These are phyloP conservation scores for Beauveria asiatica DNA, from an alignment of 2,329 filamentous ascomycete genomes.

Conservation along the genomic window DNA sequence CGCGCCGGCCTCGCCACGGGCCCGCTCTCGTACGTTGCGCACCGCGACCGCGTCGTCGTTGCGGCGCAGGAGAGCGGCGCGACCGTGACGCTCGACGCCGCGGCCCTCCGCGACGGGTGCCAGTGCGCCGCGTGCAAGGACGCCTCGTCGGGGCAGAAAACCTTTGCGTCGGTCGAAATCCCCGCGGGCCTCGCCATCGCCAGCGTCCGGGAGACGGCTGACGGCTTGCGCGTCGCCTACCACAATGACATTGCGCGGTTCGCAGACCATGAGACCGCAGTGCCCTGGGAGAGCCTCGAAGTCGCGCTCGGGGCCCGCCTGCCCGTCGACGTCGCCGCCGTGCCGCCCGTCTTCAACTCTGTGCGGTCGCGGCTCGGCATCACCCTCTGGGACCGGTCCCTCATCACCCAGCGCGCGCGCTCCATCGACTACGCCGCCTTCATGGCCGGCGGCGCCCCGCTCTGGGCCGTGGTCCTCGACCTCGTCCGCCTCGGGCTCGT, in stretches of 20 bases:
- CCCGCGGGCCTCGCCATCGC: conserved; percentile 25
- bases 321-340: conserved; percentile 16
- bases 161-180: conserved; percentile 36
- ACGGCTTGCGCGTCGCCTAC: conserved; percentile 53
- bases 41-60: background rate
- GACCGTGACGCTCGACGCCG: conserved; percentile 16
- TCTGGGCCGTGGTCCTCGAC: conserved; percentile 53
- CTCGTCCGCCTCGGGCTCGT: conserved; percentile 63
- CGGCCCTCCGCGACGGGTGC: conserved; percentile 45
- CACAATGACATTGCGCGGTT: conserved; percentile 32
- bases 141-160: conserved; percentile 51
- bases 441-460: conserved; percentile 44
- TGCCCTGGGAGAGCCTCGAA: conserved; percentile 30
- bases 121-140: conserved; percentile 45
- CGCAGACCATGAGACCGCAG: conserved; percentile 24
- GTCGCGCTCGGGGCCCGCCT: conserved; percentile 19
- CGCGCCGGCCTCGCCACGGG: background rate
- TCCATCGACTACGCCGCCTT: conserved; percentile 65
- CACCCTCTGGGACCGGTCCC: conserved; percentile 32
- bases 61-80: background rate
- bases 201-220: conserved; percentile 21
- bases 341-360: conserved; percentile 16
- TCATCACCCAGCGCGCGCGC: conserved; percentile 33
- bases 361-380: conserved; percentile 25
- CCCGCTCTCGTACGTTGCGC: background rate